A percentile compares a stretch with the other conserved stretches of the same genome.
Conservation (phyloP, 1,284 basidiomycete genomes). For the Tetrapyrgos nigripes region DNA sequence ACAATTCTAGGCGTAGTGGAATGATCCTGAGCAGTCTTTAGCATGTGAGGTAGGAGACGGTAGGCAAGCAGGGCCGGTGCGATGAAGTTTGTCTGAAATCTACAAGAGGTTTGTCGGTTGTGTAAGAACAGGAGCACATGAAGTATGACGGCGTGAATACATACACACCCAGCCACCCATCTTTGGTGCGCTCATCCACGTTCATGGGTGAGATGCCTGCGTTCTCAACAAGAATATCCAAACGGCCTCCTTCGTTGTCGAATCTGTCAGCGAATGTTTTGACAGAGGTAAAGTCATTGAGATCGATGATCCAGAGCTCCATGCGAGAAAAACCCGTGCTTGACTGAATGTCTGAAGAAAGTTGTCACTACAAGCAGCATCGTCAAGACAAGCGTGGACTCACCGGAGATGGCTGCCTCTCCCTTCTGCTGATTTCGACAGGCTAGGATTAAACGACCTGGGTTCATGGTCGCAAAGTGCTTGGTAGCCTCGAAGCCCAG, state of each 20-base stretch:
- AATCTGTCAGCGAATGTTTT: slow-evolving; percentile 43
- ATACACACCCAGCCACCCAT: slow-evolving; percentile 46
- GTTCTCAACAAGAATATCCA: slow-evolving; percentile 50
- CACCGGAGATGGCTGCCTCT: slow-evolving; percentile 26
- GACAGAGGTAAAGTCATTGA: slow-evolving; percentile 44
- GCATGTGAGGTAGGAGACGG: slow-evolving; percentile 36
- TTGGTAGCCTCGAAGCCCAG: slow-evolving; percentile 39
- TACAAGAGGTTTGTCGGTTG: slow-evolving; percentile 18
- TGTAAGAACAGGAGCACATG: not conserved
- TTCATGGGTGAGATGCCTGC: slow-evolving; percentile 32
- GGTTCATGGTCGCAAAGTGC: slow-evolving; percentile 39
- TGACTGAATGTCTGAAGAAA: slow-evolving; percentile 31
- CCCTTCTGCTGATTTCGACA: slow-evolving; percentile 34
- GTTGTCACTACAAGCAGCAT: not conserved
- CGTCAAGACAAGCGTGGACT: slow-evolving; percentile 1
- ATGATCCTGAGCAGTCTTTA: slow-evolving; percentile 23
- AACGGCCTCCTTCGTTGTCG: slow-evolving; percentile 39
- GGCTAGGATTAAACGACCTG: slow-evolving; percentile 32
- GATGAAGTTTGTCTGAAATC: slow-evolving; percentile 48
- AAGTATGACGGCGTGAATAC: slow-evolving; percentile 13
- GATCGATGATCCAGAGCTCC: slow-evolving; percentile 46
- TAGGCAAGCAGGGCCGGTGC: slow-evolving; percentile 33
- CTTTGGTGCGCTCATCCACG: slow-evolving; percentile 32
- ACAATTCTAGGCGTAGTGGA: slow-evolving; percentile 24
- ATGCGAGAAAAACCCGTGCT: slow-evolving; percentile 36